A percentile compares a stretch with the other conserved stretches of the same genome.
These are phyloP conservation scores for Suillus subaureus DNA, from an alignment of 768 basidiomycete genomes.

Conservation along the genomic window DNA sequence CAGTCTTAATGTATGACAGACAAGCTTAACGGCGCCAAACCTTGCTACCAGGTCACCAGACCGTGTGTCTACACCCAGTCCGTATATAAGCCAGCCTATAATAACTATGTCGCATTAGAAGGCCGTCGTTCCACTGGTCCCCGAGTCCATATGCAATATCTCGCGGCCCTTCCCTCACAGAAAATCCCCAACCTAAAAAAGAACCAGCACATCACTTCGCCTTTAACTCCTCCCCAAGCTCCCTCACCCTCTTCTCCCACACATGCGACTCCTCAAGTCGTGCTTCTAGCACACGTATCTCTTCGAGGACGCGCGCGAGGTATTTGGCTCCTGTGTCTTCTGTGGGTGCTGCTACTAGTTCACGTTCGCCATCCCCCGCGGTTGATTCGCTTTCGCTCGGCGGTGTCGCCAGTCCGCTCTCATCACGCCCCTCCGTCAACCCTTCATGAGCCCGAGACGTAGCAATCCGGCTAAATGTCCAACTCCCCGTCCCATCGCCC, in stretches of 20 bases:
- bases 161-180: not conserved
- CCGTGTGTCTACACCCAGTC: too few relatives aligned
- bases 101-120: not conserved
- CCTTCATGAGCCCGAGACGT: conserved; percentile 4
- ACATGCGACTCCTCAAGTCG: conserved; percentile 24
- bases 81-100: not conserved
- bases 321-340: conserved; percentile 13
- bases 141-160: not conserved
- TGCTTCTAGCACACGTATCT: conserved; percentile 27
- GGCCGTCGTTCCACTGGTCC: not conserved
- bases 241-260: conserved; percentile 31
- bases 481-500: conserved; percentile 70
- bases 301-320: conserved; percentile 29
- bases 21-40: too few relatives aligned
- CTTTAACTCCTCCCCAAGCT: conserved; percentile 27
- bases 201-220: not conserved
- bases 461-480: conserved; percentile 69
- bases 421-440: not conserved
- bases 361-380: not conserved
- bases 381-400: not conserved
- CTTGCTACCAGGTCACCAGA: too few relatives aligned
- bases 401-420: not conserved
- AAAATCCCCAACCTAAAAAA: not conserved
- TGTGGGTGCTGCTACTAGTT: not conserved
- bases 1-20: too few relatives aligned